Base-by-base conservation (phyloP, 2,329 filamentous ascomycete genomes). In the Emmonsiellopsis sp. region DNA sequence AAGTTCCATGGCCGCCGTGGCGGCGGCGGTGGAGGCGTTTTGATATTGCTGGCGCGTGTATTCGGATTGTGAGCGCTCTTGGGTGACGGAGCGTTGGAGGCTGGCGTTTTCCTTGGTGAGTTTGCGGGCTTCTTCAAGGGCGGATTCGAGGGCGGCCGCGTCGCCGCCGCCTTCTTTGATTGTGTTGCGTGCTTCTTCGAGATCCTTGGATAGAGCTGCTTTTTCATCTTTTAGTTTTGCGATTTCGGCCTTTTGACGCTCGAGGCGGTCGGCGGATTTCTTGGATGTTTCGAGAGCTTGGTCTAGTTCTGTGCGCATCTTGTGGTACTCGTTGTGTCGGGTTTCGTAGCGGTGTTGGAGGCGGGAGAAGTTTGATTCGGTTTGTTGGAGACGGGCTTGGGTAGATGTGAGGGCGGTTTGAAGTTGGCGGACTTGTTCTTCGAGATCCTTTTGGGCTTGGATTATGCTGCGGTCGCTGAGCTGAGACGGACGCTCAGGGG, bases 21-120 rank as follows among this genome's bases (percentile, higher is more conserved):
- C 71, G 1, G 72, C 74, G 7, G 65, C 65, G 5, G 62, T 72
- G 6, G 73, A 76, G 9, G 72, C 73, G 33, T 67, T 71, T 56
- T 76, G 74, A 51, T 76, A 76, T 58, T 75, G 72, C 54, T 69
- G 64, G 40, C 73, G 68, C 5, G 68, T 73, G 55, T 75, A 75
- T 46, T 75, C 73, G 6, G 71, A 66, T 55, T 74, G 73, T 8
- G 69, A 70, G 43, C 63, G 65, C 47, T 70, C 71, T 49, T 69
- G 73, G 9, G 74, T 68, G 2, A 70, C 63, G 46, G 67, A 70
- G 43, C 65, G 65, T 53, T 70, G 63, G 13, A 74, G 60, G 17
- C 59, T 60, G 8, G 61, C 60, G 40, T 67, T 68, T 36, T 70
- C 67, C 44, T 69, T 67, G 10, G 57, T 63, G 1, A 75, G 57